These are phyloP conservation scores for Metarhizium rileyi DNA, from an alignment of 2,329 filamentous ascomycete genomes.

Conservation along the genomic window DNA sequence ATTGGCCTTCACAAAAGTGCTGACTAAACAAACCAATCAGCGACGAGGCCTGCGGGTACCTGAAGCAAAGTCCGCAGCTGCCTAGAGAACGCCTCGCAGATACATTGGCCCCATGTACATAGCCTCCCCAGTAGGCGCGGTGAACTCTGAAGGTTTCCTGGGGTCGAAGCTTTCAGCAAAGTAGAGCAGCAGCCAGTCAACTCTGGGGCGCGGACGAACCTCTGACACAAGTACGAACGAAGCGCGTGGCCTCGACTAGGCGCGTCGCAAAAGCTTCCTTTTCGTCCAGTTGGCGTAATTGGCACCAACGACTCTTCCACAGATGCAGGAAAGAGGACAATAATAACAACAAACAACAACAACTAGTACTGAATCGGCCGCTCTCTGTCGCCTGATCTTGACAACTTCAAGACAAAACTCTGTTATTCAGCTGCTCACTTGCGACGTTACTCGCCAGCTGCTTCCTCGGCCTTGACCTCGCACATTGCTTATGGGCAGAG, in stretches of 20 bases:
- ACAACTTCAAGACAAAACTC: not conserved
- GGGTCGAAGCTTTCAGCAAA: no score
- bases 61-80: constrained; percentile 18
- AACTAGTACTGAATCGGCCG: not conserved
- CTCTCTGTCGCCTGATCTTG: not conserved
- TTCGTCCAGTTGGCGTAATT: not conserved
- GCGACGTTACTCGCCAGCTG: not conserved
- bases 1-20: constrained; percentile 17
- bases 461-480: not conserved
- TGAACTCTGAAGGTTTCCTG: no score
- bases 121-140: no score
- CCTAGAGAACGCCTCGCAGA: constrained; percentile 16
- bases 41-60: constrained; percentile 10
- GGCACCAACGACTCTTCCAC: not conserved
- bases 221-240: not conserved
- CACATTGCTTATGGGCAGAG: not conserved
- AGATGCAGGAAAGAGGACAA: not conserved
- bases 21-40: constrained; percentile 23
- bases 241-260: constrained; percentile 1
- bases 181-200: no score
- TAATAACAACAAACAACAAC: not conserved
- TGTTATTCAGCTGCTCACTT: not conserved
- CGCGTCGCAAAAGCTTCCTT: constrained; percentile 15
- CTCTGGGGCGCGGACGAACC: not conserved
- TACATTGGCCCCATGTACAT: constrained; percentile 18